Evolutionary conservation across 345 rosid genomes (phyloP), one percentile per base, ranked within the genome.

Genomic region (Viola odorata): DNA sequence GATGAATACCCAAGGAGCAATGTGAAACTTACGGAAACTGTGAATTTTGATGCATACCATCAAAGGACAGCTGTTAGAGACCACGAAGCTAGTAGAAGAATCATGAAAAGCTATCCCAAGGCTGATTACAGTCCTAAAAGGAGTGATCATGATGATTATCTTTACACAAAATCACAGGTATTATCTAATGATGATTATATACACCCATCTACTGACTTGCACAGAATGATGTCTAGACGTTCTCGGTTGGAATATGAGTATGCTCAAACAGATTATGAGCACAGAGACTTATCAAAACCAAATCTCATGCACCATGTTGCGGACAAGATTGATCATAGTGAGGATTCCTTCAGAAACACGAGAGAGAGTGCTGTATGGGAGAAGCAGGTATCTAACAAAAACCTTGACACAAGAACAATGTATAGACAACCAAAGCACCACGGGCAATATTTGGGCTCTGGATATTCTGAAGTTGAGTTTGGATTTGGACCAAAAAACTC

Each of bases 1-100:
- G 71, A 71, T 67, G 82, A 78, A 36, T 68, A 72, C 71, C 50
- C 68, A 44, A 70, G 69, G 69, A 64, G 66, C 64, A 65, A 55
- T 50, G 64, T 67, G 55, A 75, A 74, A 65, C 40, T 74, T 58
- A 57, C 61, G 14, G 82, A 79, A 66, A 60, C 75, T 58, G 45
- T 61, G 54, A 68, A 71, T 62, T 58, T 50, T 45, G 66, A 63
- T 57, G 23, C 66, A 37, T 59, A 61, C 72, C 71, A 65, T 50
- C 69, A 70, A 61, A 71, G 81, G 42, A 17, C 74, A 13, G 51
- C 12, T 58, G 45, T 53, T 47, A 72, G 77, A 70, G 71, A 73
- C 40, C 14, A 57, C 50, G 79, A 69, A 69, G 41, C 61, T 58
- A 62, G 62, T 54, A 51, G 51, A 53, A 79, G 74, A 69, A 66